Evolutionary conservation across 2,329 filamentous ascomycete species (phyloP), one percentile per base, ranked within the genome.

Genomic region (Xylaria sp.): DNA sequence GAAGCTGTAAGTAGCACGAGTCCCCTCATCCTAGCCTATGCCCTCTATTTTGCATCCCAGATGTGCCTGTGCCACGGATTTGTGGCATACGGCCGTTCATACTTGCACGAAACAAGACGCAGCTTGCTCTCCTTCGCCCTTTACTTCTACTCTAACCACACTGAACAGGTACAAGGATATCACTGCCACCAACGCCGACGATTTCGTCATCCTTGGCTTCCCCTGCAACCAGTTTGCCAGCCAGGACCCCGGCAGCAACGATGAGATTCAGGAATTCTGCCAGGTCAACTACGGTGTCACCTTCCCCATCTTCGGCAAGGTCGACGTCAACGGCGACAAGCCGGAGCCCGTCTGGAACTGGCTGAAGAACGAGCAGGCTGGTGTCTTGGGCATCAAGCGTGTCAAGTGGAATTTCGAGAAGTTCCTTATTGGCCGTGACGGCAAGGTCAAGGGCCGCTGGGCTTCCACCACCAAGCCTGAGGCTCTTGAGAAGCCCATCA

Each of bases 391-490:
- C 23, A 80, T 98, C 78, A 95, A 97, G 90, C 83, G 90, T 70
- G 86, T 99, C 76, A 97, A 98, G 91, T 99, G 96, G 96, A 99
- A 99, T 84, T 99, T 98, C 84, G 96, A 99, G 82, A 99, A 99
- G 88, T 99, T 97, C 83, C 83, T 99, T 71, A 85, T 99, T 72
- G 91, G 91, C 68, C 87, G 89, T 70, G 93, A 98, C 80, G 96
- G 96, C 30, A 87, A 91, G 82, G 93, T 98, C 74, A 91, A 92
- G 82, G 87, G 87, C 32, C 85, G 96, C 72, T 99, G 94, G 93
- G 92, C 93, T 39, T 95, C 92, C 80, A 92, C 89, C 20, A 93
- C 92, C 68, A 96, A 94, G 86, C 96, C 96, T 0, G 93, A 95
- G 83, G 81, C 82, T 45, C 82, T 99, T 74, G 92, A 95, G 87